Evolutionary conservation across 2,329 filamentous ascomycete species (phyloP), one percentile per base, ranked within the genome.

Genomic region (Trichoderma polysporum): DNA sequence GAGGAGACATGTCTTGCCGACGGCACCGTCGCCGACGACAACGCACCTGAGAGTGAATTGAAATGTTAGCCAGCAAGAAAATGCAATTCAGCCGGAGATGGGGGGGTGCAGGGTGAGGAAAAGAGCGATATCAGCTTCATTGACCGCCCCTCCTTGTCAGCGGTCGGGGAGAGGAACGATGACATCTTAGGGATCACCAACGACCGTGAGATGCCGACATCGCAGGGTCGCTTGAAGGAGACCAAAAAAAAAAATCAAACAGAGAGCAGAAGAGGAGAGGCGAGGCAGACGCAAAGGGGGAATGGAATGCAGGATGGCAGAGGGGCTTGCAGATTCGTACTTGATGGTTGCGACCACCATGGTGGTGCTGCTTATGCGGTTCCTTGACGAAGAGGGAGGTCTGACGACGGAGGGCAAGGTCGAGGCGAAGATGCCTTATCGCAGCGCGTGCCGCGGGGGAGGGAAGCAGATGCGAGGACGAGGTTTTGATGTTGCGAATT

Each of bases 1-100:
- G 78, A 99, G 89, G 71, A 99, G 89, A 83, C 95, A 99, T 73
- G 95, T 99, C 87, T 99, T 99, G 80, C 95, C 95, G 74, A 99
- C 95, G 72, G 95, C 95, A 94, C 95, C 95, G 82, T 99, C 95
- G 79, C 95, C 95, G 76, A 99, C 95, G 74, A 99, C 95, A 76
- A 99, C 95, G 83, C 95, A 99, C 83, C 95, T 99, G 68, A 54
- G 68, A 41, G 56, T 19, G 68, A 69, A 69, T 63, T 54, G 53
- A 57, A 66, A 56, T 58, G 68, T 77, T 69, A 76, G 74, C 67
- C 53, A 66, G 10, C 52, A 37, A 13, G 15, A 57, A 17, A 45
- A 50, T 57, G 49, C 60, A 33, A 45, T 29, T 33, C 19, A 35
- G 35, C 8, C 31, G 47, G 22, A 41, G 29, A 27, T n/a, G 25